These are phyloP conservation scores for Rhodamnia argentea DNA, from an alignment of 345 rosid genomes.

Conservation along the genomic window DNA sequence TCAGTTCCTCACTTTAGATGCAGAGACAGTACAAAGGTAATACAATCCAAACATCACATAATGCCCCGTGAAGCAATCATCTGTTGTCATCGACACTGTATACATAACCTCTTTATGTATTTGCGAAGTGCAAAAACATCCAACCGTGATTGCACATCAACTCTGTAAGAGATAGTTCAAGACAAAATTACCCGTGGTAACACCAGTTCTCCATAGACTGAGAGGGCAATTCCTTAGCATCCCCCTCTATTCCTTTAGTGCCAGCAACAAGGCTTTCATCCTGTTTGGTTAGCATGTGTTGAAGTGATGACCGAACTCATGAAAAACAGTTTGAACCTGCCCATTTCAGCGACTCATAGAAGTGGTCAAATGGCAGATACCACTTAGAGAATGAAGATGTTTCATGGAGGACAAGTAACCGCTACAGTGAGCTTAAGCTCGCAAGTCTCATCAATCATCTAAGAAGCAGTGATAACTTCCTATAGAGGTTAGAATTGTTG, in stretches of 20 bases:
- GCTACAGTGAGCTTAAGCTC: neutral
- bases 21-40: neutral
- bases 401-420: neutral
- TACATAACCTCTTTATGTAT: neutral
- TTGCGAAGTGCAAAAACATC: neutral
- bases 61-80: neutral
- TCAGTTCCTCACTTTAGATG: neutral
- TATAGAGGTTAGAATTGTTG: neutral
- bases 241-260: slow-evolving; percentile 75
- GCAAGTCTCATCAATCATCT: neutral
- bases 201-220: slow-evolving; percentile 99
- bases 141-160: neutral
- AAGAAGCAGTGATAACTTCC: neutral
- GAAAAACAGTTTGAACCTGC: slow-evolving; percentile 89
- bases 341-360: neutral
- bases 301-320: slow-evolving; percentile 94
- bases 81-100: neutral
- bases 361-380: too few relatives aligned
- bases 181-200: slow-evolving; percentile 58
- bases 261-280: slow-evolving; percentile 91
- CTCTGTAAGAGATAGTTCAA: too few relatives aligned
- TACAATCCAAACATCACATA: neutral
- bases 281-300: slow-evolving; percentile 85
- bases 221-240: slow-evolving; percentile 86
- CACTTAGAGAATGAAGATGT: neutral